These are phyloP conservation scores for Trametes versicolor DNA, from an alignment of 1,284 basidiomycete genomes.

Conservation along the genomic window DNA sequence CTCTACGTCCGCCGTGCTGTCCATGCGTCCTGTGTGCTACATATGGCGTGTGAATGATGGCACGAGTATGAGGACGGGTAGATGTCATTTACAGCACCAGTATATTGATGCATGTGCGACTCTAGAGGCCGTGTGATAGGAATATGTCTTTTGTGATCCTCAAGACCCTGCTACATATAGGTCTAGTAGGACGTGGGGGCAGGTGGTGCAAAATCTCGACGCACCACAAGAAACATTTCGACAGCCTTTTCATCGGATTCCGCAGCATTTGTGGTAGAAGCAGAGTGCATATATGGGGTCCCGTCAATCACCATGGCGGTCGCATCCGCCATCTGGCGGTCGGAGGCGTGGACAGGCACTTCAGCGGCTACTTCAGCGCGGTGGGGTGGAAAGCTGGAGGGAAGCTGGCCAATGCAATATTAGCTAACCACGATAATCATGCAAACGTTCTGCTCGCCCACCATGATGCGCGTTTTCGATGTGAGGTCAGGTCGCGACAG, in stretches of 20 bases:
- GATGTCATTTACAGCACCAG: not conserved
- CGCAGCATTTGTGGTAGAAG: not conserved
- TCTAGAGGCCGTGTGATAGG: not conserved
- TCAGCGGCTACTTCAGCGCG: not conserved
- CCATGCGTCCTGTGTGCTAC: not conserved
- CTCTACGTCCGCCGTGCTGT: too few relatives aligned
- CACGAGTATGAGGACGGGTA: not conserved
- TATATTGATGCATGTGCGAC: not conserved
- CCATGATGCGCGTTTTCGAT: not conserved
- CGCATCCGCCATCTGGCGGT: not conserved
- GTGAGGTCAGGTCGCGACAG: not conserved
- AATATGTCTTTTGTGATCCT: not conserved
- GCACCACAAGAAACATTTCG: not conserved
- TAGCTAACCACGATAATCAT: not conserved
- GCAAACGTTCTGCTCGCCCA: not conserved
- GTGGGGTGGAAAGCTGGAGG: not conserved
- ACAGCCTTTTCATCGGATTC: not conserved
- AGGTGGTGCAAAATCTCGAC: not conserved
- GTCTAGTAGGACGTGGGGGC: not conserved
- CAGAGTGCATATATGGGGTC: slow-evolving; percentile 5
- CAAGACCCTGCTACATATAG: not conserved
- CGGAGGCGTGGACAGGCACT: not conserved
- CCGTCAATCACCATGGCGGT: not conserved
- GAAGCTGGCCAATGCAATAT: not conserved
- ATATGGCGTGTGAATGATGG: not conserved